Percentiles rank a stretch among this genome's conserved stretches.
Conservation (phyloP, 2,329 filamentous ascomycete species). For the Metarhizium album region DNA sequence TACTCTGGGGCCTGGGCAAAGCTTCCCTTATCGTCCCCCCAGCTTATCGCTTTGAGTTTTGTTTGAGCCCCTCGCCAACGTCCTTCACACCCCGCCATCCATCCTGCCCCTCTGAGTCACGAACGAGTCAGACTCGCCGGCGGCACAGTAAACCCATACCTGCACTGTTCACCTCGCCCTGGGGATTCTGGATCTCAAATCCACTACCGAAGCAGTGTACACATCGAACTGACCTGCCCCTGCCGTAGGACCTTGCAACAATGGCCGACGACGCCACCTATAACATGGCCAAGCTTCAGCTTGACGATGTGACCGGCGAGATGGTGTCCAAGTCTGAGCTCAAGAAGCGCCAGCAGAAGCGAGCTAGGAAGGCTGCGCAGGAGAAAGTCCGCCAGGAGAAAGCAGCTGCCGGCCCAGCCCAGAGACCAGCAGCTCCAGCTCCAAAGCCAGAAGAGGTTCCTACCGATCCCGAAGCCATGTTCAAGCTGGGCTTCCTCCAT, state of each 20-base stretch:
- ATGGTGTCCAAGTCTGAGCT: conserved; percentile 53
- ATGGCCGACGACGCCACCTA: conserved; percentile 40
- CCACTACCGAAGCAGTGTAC: neutral
- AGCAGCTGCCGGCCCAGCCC: conserved; percentile 49
- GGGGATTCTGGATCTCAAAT: neutral
- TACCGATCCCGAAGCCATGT: conserved; percentile 56
- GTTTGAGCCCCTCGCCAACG: neutral
- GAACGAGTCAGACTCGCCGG: neutral
- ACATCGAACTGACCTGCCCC: neutral
- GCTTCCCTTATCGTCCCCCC: neutral
- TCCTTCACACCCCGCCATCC: conserved; percentile 2
- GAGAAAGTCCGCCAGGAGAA: conserved; percentile 76
- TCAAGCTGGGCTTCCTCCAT: conserved; percentile 66
- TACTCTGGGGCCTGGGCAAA: neutral
- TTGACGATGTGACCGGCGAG: conserved; percentile 53
- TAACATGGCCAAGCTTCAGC: conserved; percentile 44
- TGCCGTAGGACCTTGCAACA: conserved; percentile 8
- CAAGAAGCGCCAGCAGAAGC: conserved; percentile 47
- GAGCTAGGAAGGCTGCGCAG: conserved; percentile 42
- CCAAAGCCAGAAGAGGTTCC: conserved; percentile 24
- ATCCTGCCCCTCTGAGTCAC: conserved; percentile 1
- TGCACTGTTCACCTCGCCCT: neutral
- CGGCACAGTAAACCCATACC: neutral
- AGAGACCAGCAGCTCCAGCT: conserved; percentile 18
- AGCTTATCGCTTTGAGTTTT: neutral